phyloP scores from a whole-genome alignment of 1,284 basidiomycete genomes.

The Ceratobasidium sp. region DNA sequence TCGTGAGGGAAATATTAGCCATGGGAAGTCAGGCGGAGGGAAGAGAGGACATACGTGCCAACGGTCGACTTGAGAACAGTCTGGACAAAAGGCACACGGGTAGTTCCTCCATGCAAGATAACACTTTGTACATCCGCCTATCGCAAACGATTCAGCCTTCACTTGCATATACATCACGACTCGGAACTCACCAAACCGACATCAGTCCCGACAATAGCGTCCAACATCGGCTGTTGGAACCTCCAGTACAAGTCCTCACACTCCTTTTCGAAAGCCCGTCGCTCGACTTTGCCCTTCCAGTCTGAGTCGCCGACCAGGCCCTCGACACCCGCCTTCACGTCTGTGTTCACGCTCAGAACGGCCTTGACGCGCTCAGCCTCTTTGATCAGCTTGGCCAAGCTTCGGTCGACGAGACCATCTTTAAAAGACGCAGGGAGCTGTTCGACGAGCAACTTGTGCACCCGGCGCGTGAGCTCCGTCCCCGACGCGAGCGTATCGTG shows the following conservation, averaged over 20 bases:
- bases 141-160: too few relatives aligned
- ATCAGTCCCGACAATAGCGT: slow-evolving; percentile 80
- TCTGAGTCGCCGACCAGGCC: slow-evolving; percentile 92
- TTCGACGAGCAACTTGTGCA: slow-evolving; percentile 85
- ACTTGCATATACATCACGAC: too few relatives aligned
- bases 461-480: slow-evolving; percentile 83
- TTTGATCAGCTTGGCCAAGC: slow-evolving; percentile 94
- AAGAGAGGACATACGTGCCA: slow-evolving; percentile 70
- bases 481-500: slow-evolving; percentile 86
- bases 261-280: slow-evolving; percentile 82
- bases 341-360: slow-evolving; percentile 93
- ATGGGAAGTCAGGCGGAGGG: background rate
- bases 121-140: slow-evolving; percentile 87
- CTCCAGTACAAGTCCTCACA: slow-evolving; percentile 73
- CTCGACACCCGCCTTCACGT: slow-evolving; percentile 83
- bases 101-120: slow-evolving; percentile 91
- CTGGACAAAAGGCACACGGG: slow-evolving; percentile 94
- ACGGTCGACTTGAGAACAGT: slow-evolving; percentile 81
- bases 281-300: slow-evolving; percentile 83
- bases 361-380: slow-evolving; percentile 94
- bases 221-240: slow-evolving; percentile 82
- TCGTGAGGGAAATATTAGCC: slow-evolving; percentile 43
- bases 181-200: slow-evolving; percentile 73
- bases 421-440: slow-evolving; percentile 75
- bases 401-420: slow-evolving; percentile 73